Evolutionary conservation across 805 yeast genomes (phyloP), one percentile per base, ranked within the genome.

Genomic region (Barnettozyma salicaria): DNA sequence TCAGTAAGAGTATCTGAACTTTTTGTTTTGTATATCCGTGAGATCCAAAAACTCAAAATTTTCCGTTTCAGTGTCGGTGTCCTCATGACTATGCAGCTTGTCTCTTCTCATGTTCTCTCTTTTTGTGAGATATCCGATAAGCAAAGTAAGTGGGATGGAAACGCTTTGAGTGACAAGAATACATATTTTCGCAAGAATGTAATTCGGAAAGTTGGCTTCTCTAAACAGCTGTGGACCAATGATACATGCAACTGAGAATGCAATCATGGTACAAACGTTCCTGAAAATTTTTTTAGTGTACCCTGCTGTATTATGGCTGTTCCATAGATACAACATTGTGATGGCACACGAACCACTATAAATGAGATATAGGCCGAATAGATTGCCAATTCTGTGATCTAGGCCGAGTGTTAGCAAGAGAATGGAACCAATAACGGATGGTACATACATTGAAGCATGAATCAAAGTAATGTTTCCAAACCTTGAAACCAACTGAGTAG

Each of bases 151-250:
- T 10, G 70, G 72, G 28, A 63, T 57, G 44, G 70, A 64, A 3
- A 63, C 68, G 26, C 64, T 57, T 40, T 72, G 72, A 1, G 80
- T 68, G 1, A 66, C 76, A 39, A 77, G 56, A 31, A 76, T 60
- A 0, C 76, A 69, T 25, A 73, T 67, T 47, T 76, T 76, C 4
- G 83, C 85, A 9, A 78, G 74, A 5, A 57, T 59, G 44, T 77
- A 78, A 12, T 57, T 52, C 13, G 82, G 83, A 20, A 68, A 65
- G 37, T 69, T 61, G 8, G 57, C 44, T 1, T 63, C 61, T 44
- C 70, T 67, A 56, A 78, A 78, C 44, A 76, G 59, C 46, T 77
- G 81, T 1, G 86, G 83, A 0, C 81, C 84, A 34, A 75, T 61
- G 40, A 80, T 61, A 55, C 73, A 67, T 7, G 77, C 73, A 17